Evolutionary conservation across 2,329 filamentous ascomycete genomes (phyloP).

Genomic region (Cryphonectria nitschkei): DNA sequence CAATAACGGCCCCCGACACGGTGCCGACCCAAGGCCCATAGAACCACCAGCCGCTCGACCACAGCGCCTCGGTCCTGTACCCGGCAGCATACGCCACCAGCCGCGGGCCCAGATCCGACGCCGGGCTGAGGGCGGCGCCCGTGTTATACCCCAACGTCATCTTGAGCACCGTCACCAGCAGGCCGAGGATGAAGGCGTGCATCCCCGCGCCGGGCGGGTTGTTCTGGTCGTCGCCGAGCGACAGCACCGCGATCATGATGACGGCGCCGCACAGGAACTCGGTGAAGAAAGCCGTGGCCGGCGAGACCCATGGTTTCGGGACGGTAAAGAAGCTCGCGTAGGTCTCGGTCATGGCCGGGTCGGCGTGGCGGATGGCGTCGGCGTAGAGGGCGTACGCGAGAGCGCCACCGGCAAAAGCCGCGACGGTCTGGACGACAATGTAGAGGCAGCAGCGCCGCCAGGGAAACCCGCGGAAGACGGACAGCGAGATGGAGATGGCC

Average conservation of each 20-base stretch:
- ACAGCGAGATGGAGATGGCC: slow-evolving; percentile 41
- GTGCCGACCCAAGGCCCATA: slow-evolving; percentile 38
- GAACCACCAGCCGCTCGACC: slow-evolving; percentile 39
- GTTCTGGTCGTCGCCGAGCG: slow-evolving; percentile 43
- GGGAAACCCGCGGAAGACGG: slow-evolving; percentile 43
- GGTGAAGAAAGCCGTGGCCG: slow-evolving; percentile 39
- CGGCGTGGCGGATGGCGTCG: slow-evolving; percentile 38
- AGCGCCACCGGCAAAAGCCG: slow-evolving; percentile 36
- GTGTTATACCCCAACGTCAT: slow-evolving; percentile 44
- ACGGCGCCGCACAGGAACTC: slow-evolving; percentile 42
- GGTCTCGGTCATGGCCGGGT: slow-evolving; percentile 37
- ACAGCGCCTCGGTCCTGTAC: slow-evolving; percentile 36
- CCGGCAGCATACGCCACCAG: slow-evolving; percentile 39
- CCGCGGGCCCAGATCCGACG: slow-evolving; percentile 42
- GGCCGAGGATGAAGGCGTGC: slow-evolving; percentile 42
- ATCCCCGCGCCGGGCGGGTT: slow-evolving; percentile 43
- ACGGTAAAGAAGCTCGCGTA: slow-evolving; percentile 42
- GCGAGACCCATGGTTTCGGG: slow-evolving; percentile 36
- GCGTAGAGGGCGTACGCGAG: slow-evolving; percentile 39
- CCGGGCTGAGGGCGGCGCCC: slow-evolving; percentile 43
- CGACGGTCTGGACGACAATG: slow-evolving; percentile 38
- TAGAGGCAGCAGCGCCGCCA: slow-evolving; percentile 40
- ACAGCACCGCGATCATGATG: slow-evolving; percentile 43
- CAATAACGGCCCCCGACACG: slow-evolving; percentile 36
- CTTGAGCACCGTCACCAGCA: slow-evolving; percentile 41